A percentile compares a stretch with the other conserved stretches of the same genome.
Evolutionary conservation across 805 yeast species (phyloP).

Genomic region (Starmerella stigmatis): DNA sequence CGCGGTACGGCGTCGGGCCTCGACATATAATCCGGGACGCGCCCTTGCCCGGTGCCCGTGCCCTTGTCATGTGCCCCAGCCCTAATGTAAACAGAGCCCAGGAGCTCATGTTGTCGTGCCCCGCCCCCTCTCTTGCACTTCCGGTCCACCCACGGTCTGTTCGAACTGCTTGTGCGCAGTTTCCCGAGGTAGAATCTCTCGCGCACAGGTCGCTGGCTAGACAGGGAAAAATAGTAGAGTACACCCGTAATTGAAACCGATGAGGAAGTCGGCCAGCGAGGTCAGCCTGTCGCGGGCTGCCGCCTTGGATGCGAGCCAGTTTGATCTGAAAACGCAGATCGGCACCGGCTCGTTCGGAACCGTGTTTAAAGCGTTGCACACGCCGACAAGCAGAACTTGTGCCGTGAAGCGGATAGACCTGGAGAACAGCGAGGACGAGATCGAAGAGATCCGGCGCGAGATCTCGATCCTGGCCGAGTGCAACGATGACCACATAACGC

Average conservation of each 20-base stretch:
- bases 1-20: too few species aligned
- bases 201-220: too few species aligned
- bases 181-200: too few species aligned
- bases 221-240: too few species aligned
- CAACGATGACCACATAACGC: conserved; percentile 50
- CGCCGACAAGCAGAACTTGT: conserved; percentile 29
- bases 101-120: too few species aligned
- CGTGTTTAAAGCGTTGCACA: conserved; percentile 54
- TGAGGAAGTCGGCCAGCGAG: conserved; percentile 2
- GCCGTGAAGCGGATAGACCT: conserved; percentile 46
- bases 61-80: too few species aligned
- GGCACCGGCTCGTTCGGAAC: conserved; percentile 76
- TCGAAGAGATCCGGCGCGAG: conserved; percentile 63
- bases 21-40: background rate
- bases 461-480: conserved; percentile 61
- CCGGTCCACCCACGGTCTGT: too few species aligned
- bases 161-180: too few species aligned
- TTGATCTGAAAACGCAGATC: conserved; percentile 42
- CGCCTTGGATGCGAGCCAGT: conserved; percentile 29
- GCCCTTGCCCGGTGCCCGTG: background rate
- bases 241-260: too few species aligned
- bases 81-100: background rate
- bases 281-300: conserved; percentile 1
- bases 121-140: too few species aligned
- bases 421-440: conserved; percentile 55